Evolutionary conservation across 1,139 yeast genomes (phyloP).

Genomic region (Meyerozyma athensensis): DNA sequence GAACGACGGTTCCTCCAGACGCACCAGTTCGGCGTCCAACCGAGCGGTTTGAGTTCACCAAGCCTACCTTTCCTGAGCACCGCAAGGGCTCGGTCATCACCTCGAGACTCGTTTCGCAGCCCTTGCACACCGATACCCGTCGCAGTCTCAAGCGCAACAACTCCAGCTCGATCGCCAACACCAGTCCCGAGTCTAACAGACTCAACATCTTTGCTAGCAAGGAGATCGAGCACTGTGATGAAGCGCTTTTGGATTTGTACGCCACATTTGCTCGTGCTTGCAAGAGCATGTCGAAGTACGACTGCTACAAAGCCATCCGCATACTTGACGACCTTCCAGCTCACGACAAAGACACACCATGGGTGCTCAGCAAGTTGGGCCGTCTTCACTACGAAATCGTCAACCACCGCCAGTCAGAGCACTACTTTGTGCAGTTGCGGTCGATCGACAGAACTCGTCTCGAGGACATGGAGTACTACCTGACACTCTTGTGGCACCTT

Average conservation of each 20-base stretch:
- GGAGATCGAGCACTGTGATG: slow-evolving; percentile 41
- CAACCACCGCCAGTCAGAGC: slow-evolving; percentile 73
- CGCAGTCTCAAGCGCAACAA: slow-evolving; percentile 7
- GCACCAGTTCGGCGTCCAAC: slow-evolving; percentile 48
- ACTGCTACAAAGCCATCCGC: slow-evolving; percentile 77
- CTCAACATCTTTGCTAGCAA: slow-evolving; percentile 15
- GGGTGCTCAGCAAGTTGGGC: slow-evolving; percentile 81
- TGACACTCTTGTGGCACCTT: slow-evolving; percentile 90
- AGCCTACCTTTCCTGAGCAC: slow-evolving; percentile 27
- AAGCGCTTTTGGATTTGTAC: slow-evolving; percentile 48
- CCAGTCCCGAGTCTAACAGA: background rate
- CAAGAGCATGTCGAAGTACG: slow-evolving; percentile 62
- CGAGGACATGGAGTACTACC: slow-evolving; percentile 86
- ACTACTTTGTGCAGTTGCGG: slow-evolving; percentile 59
- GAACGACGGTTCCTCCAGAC: slow-evolving; percentile 40
- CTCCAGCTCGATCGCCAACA: slow-evolving; percentile 6
- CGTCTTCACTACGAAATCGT: slow-evolving; percentile 83
- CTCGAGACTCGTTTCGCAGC: slow-evolving; percentile 50
- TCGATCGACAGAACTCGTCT: slow-evolving; percentile 72
- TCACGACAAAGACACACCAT: slow-evolving; percentile 68
- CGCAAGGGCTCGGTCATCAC: slow-evolving; percentile 45
- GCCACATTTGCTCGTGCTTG: slow-evolving; percentile 60
- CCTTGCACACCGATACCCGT: slow-evolving; percentile 15
- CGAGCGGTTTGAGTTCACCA: slow-evolving; percentile 27
- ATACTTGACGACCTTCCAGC: slow-evolving; percentile 60